Conservation (phyloP, 164 flowering plant species). For the Amborella trichopoda region DNA sequence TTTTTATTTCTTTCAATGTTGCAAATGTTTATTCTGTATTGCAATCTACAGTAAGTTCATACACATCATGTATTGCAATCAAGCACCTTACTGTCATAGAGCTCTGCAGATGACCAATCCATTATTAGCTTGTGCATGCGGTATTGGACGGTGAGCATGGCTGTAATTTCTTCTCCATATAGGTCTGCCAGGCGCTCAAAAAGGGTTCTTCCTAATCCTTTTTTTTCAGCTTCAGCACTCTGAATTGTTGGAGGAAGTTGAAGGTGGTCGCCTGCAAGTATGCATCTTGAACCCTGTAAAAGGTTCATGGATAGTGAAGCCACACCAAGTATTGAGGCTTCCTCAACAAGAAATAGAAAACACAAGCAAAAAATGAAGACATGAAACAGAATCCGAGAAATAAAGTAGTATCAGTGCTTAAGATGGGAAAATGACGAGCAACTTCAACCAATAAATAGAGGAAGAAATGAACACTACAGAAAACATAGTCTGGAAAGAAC, state of each 20-base stretch:
- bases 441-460: too few species aligned
- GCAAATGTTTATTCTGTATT: neutral
- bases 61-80: neutral
- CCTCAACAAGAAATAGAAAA: too few species aligned
- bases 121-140: constrained; percentile 97
- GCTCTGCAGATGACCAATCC: constrained; percentile 96
- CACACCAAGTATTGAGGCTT: too few species aligned
- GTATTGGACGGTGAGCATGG: constrained; percentile 97
- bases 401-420: too few species aligned
- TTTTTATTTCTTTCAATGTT: too few species aligned
- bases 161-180: constrained; percentile 69
- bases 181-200: constrained; percentile 86
- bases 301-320: too few species aligned
- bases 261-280: constrained; percentile 97
- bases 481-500: too few species aligned
- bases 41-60: neutral
- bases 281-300: constrained; percentile 85
- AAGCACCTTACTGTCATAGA: constrained; percentile 78
- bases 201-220: constrained; percentile 91
- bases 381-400: too few species aligned
- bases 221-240: constrained; percentile 94
- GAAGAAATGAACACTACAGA: too few species aligned
- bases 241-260: constrained; percentile 99
- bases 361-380: too few species aligned
- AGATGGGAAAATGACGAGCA: too few species aligned